These are phyloP conservation scores for Epichloe typhina DNA, from an alignment of 2,329 filamentous ascomycete genomes.

Conservation along the genomic window DNA sequence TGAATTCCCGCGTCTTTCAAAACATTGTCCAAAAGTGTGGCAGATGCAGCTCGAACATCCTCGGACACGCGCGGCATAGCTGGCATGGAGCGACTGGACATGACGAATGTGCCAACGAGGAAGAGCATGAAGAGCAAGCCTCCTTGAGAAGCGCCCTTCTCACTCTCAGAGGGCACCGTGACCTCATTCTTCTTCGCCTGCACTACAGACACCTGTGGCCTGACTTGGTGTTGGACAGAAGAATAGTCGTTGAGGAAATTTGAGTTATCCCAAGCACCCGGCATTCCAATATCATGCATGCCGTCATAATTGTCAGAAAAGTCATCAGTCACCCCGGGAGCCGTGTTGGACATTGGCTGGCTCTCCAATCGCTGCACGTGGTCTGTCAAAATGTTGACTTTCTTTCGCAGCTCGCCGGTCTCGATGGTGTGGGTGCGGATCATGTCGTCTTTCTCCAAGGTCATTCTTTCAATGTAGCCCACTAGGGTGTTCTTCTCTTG, in stretches of 20 bases:
- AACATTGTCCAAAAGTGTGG: constrained; percentile 65
- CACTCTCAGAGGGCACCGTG: constrained; percentile 30
- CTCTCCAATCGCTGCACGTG: constrained; percentile 59
- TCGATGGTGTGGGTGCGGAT: constrained; percentile 80
- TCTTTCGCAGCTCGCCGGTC: constrained; percentile 83
- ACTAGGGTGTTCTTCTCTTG: constrained; percentile 62
- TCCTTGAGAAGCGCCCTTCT: constrained; percentile 61
- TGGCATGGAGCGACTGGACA: constrained; percentile 65
- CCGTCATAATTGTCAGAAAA: constrained; percentile 63
- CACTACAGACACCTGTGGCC: constrained; percentile 38
- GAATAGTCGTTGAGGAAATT: constrained; percentile 58
- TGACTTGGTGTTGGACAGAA: constrained; percentile 48
- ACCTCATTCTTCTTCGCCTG: constrained; percentile 36
- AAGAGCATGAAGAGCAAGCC: constrained; percentile 88
- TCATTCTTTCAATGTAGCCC: constrained; percentile 62
- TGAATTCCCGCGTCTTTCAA: constrained; percentile 65
- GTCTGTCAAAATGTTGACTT: constrained; percentile 69
- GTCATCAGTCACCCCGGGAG: constrained; percentile 36
- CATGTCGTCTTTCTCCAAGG: constrained; percentile 83
- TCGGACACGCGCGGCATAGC: constrained; percentile 68
- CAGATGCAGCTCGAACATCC: constrained; percentile 66
- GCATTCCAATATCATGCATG: constrained; percentile 76
- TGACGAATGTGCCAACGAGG: constrained; percentile 89
- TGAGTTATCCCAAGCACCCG: constrained; percentile 67
- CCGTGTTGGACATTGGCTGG: constrained; percentile 26